These are phyloP conservation scores for Xylaria cubensis DNA, from an alignment of 495 filamentous ascomycete species.

Conservation along the genomic window DNA sequence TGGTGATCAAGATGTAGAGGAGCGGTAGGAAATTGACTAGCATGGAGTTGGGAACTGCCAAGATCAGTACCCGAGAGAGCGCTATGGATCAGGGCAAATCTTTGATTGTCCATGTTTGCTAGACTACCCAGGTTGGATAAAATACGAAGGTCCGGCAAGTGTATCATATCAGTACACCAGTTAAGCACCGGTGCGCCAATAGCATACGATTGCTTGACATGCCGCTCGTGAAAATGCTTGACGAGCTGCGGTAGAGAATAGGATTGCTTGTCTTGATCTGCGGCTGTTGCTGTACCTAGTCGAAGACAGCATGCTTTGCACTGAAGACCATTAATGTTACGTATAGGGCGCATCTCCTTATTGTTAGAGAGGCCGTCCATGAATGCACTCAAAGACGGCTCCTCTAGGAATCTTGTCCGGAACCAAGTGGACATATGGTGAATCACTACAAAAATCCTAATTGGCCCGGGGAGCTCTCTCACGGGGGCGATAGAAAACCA, in stretches of 20 bases:
- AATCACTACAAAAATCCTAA: constrained; percentile 68
- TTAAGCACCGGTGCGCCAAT: constrained; percentile 47
- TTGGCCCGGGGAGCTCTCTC: constrained; percentile 66
- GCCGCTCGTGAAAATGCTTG: constrained; percentile 70
- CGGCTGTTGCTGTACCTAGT: constrained; percentile 41
- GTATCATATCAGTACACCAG: constrained; percentile 76
- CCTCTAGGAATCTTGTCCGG: constrained; percentile 58
- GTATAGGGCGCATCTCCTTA: constrained; percentile 69
- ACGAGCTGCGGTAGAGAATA: constrained; percentile 68
- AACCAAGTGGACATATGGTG: constrained; percentile 65
- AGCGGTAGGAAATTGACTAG: constrained; percentile 9
- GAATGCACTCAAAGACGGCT: constrained; percentile 65
- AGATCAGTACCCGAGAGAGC: constrained; percentile 58
- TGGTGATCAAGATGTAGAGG: constrained; percentile 1
- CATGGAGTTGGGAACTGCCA: constrained; percentile 17
- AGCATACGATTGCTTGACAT: constrained; percentile 52
- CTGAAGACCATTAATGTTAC: constrained; percentile 66
- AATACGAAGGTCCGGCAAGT: constrained; percentile 61
- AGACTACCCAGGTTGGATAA: constrained; percentile 56
- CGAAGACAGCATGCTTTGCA: constrained; percentile 65
- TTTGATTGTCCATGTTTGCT: constrained; percentile 62
- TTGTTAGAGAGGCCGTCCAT: constrained; percentile 70
- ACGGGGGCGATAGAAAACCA: constrained; percentile 67
- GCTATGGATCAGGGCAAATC: constrained; percentile 59
- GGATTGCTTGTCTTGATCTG: constrained; percentile 53